Conservation (phyloP, 2,329 filamentous ascomycete species). For the Corniculantispora saksenae region DNA sequence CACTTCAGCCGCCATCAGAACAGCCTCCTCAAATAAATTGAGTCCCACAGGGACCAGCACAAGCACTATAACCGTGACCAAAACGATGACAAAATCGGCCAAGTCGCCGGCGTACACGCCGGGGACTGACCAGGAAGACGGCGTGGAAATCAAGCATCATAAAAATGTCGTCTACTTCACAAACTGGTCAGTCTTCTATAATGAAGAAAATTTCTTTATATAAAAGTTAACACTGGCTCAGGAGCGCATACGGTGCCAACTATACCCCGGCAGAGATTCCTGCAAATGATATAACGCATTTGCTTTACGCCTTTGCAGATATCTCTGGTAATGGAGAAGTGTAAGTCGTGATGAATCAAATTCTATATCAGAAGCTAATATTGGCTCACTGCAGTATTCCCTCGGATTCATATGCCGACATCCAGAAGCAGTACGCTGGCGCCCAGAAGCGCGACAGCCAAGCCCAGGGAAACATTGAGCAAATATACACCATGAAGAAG, state of each 20-base stretch:
- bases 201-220: background rate
- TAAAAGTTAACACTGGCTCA: slow-evolving; percentile 47
- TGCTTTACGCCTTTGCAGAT: slow-evolving; percentile 63
- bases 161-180: slow-evolving; percentile 54
- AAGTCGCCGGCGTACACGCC: background rate
- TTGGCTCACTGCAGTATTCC: slow-evolving; percentile 26
- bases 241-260: slow-evolving; percentile 68
- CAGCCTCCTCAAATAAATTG: slow-evolving; percentile 6
- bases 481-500: slow-evolving; percentile 76
- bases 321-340: slow-evolving; percentile 49
- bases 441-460: slow-evolving; percentile 52
- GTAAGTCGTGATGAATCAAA: slow-evolving; percentile 32
- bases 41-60: slow-evolving; percentile 11
- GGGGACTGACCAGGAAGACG: background rate
- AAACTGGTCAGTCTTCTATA: slow-evolving; percentile 47
- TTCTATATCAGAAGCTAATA: background rate
- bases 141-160: background rate
- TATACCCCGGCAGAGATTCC: slow-evolving; percentile 72
- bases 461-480: slow-evolving; percentile 76
- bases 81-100: background rate
- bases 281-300: slow-evolving; percentile 68
- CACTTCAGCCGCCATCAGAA: background rate
- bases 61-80: background rate
- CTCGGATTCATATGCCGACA: slow-evolving; percentile 45
- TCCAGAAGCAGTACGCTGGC: slow-evolving; percentile 49